phyloP scores from a whole-genome alignment of 2,329 filamentous ascomycete genomes.

The Incumbomyces lentus region DNA sequence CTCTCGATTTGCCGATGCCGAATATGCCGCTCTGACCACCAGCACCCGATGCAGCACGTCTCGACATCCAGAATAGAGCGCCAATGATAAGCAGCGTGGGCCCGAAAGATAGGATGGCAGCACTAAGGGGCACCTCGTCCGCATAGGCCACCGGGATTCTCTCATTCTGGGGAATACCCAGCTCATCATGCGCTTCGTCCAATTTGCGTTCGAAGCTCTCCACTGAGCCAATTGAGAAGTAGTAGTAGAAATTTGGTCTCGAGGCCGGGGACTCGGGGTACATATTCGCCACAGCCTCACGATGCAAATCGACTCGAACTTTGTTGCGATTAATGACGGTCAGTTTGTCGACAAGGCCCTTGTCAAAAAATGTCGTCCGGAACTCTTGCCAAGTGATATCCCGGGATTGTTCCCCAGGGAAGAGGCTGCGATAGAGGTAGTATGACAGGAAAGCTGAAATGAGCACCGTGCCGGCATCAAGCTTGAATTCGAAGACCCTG shows the following conservation, averaged over 20 bases:
- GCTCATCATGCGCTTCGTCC: constrained; percentile 76
- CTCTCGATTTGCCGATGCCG: constrained; percentile 88
- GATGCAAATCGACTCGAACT: constrained; percentile 72
- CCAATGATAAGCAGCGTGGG: constrained; percentile 81
- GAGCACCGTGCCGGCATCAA: constrained; percentile 47
- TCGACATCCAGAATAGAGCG: constrained; percentile 66
- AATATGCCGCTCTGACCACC: constrained; percentile 70
- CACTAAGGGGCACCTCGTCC: constrained; percentile 61
- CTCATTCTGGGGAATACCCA: constrained; percentile 76
- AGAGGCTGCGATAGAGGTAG: constrained; percentile 53
- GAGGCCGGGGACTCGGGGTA: constrained; percentile 66
- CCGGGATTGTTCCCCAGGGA: constrained; percentile 54
- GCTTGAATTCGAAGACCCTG: constrained; percentile 35
- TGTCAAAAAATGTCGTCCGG: constrained; percentile 83
- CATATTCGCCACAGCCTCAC: constrained; percentile 58
- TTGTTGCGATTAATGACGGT: constrained; percentile 65
- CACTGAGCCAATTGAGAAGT: constrained; percentile 90
- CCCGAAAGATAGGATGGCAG: constrained; percentile 68
- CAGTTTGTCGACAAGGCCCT: constrained; percentile 88
- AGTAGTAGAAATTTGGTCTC: constrained; percentile 66
- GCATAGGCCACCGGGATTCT: constrained; percentile 87
- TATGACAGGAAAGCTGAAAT: constrained; percentile 52
- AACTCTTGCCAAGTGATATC: constrained; percentile 99
- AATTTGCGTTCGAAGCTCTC: constrained; percentile 85
- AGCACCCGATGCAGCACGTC: constrained; percentile 60